Evolutionary conservation across 768 basidiomycete species (phyloP).

Genomic region (Phanerochaete carnosa): DNA sequence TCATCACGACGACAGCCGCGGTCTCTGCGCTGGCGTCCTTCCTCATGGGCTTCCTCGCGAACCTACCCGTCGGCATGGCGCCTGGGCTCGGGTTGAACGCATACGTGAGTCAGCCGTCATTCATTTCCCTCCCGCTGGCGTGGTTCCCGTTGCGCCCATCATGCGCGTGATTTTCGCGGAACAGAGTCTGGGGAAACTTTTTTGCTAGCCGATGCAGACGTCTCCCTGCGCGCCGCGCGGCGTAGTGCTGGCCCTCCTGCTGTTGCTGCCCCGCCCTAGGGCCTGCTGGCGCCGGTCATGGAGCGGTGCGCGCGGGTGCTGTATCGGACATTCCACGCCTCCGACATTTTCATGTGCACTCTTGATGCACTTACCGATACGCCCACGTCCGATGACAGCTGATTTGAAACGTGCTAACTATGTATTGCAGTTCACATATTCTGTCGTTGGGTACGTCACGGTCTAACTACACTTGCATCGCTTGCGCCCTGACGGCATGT

Average conservation of each 20-base stretch:
- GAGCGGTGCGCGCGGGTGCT: background rate
- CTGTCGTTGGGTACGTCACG: constrained; percentile 59
- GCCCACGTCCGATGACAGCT: background rate
- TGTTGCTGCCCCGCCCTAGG: background rate
- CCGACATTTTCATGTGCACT: background rate
- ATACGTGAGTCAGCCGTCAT: constrained; percentile 47
- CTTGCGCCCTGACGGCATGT: constrained; percentile 8
- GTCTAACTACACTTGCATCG: background rate
- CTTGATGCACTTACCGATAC: background rate
- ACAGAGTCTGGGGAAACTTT: too few species aligned
- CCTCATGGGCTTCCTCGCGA: constrained; percentile 82
- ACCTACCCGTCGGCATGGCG: constrained; percentile 86
- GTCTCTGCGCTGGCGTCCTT: constrained; percentile 71
- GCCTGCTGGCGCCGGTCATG: too few species aligned
- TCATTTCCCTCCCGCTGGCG: background rate
- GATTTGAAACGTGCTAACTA: constrained; percentile 1
- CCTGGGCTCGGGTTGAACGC: constrained; percentile 84
- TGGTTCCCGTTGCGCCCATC: too few species aligned
- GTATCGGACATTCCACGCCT: background rate
- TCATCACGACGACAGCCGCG: constrained; percentile 81
- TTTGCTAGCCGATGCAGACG: too few species aligned
- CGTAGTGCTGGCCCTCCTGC: background rate
- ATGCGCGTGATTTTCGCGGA: too few species aligned
- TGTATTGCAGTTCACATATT: constrained; percentile 71
- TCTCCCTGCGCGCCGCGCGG: too few species aligned